Conservation (phyloP, 192 early-diverging fungal genomes). For the Pilaira anomala region DNA sequence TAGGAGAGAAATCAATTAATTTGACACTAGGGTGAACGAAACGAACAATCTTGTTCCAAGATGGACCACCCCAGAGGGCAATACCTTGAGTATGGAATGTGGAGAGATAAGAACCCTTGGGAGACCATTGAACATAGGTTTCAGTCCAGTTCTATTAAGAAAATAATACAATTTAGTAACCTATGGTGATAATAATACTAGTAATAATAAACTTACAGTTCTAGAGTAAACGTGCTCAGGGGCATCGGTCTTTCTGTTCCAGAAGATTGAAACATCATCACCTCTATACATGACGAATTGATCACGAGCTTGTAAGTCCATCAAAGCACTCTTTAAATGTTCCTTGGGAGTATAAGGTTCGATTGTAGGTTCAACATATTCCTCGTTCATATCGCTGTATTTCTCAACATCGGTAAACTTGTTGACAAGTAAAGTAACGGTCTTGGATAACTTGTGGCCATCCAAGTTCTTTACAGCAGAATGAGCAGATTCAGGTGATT, state of each 20-base stretch:
- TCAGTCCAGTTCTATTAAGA: constrained; percentile 86
- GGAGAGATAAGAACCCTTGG: constrained; percentile 87
- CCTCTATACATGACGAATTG: constrained; percentile 88
- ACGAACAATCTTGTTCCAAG: constrained; percentile 86
- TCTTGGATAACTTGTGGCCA: constrained; percentile 78
- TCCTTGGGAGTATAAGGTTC: constrained; percentile 75
- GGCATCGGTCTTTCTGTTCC: constrained; percentile 84
- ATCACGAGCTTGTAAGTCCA: constrained; percentile 80
- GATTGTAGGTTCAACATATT: constrained; percentile 70
- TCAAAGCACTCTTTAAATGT: constrained; percentile 87
- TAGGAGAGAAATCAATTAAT: constrained; percentile 90
- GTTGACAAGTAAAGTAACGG: constrained; percentile 79
- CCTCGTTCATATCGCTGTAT: constrained; percentile 71
- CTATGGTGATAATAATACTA: background rate
- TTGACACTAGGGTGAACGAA: constrained; percentile 90
- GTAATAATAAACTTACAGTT: constrained; percentile 34
- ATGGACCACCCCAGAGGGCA: constrained; percentile 93
- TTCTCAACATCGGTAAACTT: constrained; percentile 90
- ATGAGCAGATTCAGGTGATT: constrained; percentile 78
- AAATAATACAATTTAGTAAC: background rate
- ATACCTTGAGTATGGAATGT: constrained; percentile 95
- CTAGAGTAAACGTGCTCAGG: constrained; percentile 74
- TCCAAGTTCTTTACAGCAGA: constrained; percentile 71
- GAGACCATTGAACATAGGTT: constrained; percentile 92
- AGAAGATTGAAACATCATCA: constrained; percentile 82